phyloP scores from a whole-genome alignment of 306 rosid genomes.

The Lablab purpureus region DNA sequence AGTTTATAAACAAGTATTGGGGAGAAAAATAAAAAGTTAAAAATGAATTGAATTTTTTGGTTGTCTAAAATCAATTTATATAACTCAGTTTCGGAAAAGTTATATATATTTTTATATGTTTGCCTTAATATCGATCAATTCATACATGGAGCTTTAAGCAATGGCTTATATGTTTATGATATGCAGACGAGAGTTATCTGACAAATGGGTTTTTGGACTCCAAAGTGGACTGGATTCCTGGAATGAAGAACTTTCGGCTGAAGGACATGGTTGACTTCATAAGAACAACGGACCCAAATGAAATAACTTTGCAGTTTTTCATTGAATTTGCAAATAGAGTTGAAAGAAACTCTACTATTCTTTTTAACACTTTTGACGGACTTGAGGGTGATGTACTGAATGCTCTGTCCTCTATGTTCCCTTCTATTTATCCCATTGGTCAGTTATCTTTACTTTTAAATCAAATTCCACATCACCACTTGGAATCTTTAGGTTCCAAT shows the following conservation, averaged over 20 bases:
- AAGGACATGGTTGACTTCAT: slow-evolving; percentile 15
- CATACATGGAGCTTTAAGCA: not conserved
- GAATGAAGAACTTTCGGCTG: slow-evolving; percentile 28
- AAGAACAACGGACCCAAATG: slow-evolving; percentile 39
- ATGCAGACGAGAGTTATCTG: slow-evolving; percentile 41
- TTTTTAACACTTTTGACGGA: slow-evolving; percentile 32
- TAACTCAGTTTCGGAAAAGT: not conserved
- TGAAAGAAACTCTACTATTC: slow-evolving; percentile 21
- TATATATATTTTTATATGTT: not conserved
- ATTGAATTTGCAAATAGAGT: slow-evolving; percentile 5
- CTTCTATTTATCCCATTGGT: slow-evolving; percentile 25
- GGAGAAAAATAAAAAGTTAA: not conserved
- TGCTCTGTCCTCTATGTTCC: slow-evolving; percentile 16
- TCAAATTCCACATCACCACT: not conserved
- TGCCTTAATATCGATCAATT: not conserved
- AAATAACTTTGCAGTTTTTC: not conserved
- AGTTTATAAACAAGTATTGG: not conserved
- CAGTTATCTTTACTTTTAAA: slow-evolving; percentile 3
- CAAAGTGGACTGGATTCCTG: slow-evolving; percentile 41
- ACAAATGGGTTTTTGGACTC: slow-evolving; percentile 38
- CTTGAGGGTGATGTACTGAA: slow-evolving; percentile 30
- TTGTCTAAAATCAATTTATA: not conserved
- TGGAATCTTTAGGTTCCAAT: slow-evolving; percentile 28
- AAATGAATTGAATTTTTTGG: not conserved
- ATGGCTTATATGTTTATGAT: slow-evolving; percentile 6